Base-by-base conservation (phyloP, 208 protist species). In the Kentomonas sorsogonicus region DNA sequence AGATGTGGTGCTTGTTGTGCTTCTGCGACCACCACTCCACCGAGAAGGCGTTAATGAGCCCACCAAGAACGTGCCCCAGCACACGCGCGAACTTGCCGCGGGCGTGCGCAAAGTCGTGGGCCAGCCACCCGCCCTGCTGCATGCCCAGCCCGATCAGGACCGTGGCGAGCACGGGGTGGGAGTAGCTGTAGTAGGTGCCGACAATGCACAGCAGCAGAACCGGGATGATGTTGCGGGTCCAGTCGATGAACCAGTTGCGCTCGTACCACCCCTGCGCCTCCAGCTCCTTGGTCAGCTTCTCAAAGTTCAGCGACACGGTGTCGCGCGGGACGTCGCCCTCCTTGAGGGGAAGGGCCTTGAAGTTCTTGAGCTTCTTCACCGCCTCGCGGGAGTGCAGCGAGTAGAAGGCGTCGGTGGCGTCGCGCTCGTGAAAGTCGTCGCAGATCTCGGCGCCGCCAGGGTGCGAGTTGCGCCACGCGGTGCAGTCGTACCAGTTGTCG, bases 1-100 rank as follows among this genome's bases (percentile, higher is more conserved):
- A 88, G 20, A 78, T 43, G 70, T 93, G 86, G 77, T 93, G 86
- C n/a, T 53, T 70, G 64, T 89, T 84, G 74, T 90, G 86, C 63
- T 89, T 92, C 58, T 86, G 59, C 33, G 78, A 80, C 82, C 86
- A 89, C 79, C 82, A 88, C 31, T 69, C 55, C 11, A 78, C 53
- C 11, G 79, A 87, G 51, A 91, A 86, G 45, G 69, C 79, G 54
- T 82, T 86, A 39, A 86, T 70, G 20, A 79, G 34, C 10, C 75
- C 80, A 13, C 73, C 77, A 22, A 83, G 45, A 10, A 54, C 45
- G 36, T 77, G 64, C 27, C 69, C 77, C 26, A 92, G 66, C 31
- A 77, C 70, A 43, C 63, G 62, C 48, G 62, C 45, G 23, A 79
- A 66, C 60, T 72, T 79, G 33, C 71, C 77, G 15, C 77, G 71